Evolutionary conservation across 2,329 filamentous ascomycete genomes (phyloP).

Genomic region (Fusarium miscanthi): DNA sequence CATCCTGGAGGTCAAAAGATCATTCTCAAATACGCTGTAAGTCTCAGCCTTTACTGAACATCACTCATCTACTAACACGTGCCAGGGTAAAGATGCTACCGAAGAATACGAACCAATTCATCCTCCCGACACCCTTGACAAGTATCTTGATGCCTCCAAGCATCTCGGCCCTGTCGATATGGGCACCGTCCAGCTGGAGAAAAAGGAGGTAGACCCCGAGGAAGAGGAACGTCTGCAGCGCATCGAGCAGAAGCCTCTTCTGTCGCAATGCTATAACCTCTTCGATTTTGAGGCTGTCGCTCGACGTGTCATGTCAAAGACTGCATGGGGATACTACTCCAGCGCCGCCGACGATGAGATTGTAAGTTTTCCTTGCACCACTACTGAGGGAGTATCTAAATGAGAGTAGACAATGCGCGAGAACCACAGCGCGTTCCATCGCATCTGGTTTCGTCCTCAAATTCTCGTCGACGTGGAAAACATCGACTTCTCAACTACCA

Average conservation of each 20-base stretch:
- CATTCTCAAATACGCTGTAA: constrained; percentile 90
- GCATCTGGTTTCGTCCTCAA: constrained; percentile 94
- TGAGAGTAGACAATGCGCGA: constrained; percentile 82
- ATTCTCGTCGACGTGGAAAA: constrained; percentile 90
- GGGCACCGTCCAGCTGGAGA: constrained; percentile 77
- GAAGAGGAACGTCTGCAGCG: constrained; percentile 76
- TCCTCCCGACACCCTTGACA: constrained; percentile 87
- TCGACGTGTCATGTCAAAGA: constrained; percentile 91
- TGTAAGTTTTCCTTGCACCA: constrained; percentile 42
- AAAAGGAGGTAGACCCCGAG: constrained; percentile 73
- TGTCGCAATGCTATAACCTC: constrained; percentile 92
- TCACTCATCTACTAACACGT: constrained; percentile 15
- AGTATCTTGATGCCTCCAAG: constrained; percentile 85
- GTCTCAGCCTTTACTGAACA: constrained; percentile 32
- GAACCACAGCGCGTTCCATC: constrained; percentile 95
- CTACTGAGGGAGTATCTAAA: constrained; percentile 2
- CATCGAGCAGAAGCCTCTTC: constrained; percentile 77
- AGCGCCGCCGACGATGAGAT: constrained; percentile 75
- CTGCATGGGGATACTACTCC: constrained; percentile 97
- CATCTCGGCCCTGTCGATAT: constrained; percentile 93
- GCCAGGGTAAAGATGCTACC: constrained; percentile 86
- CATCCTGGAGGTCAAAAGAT: constrained; percentile 92
- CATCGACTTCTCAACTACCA: constrained; percentile 88
- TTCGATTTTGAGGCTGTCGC: constrained; percentile 97
- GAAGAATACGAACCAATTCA: constrained; percentile 91